A percentile compares a stretch with the other conserved stretches of the same genome.
phyloP scores from a whole-genome alignment of 306 rosid genomes.

The barrel medic (Medicago truncatula) region MtrunA17r5.0-ANR NC_053049.1:306001-306500 shows the following conservation, averaged over 20 bases:
- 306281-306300: constrained; percentile 21
- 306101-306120: constrained; percentile 97
- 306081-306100: constrained; percentile 94
- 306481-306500: not conserved
- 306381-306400: constrained; percentile 91
- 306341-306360: constrained; percentile 83
- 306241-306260: constrained; percentile 18
- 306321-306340: constrained; percentile 90
- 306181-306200: constrained; percentile 97
- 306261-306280: constrained; percentile 2
- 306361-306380: constrained; percentile 86
- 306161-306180: constrained; percentile 99
- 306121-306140: constrained; percentile 91
- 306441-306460: not conserved
- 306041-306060: not conserved
- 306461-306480: not conserved
- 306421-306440: constrained; percentile 63
- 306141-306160: constrained; percentile 98
- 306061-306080: constrained; percentile 15
- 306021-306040: constrained; percentile 29
- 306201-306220: constrained; percentile 97
- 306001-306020: constrained; percentile 61
- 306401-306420: constrained; percentile 98
- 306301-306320: constrained; percentile 77
- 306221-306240: constrained; percentile 89